Conservation (phyloP, 169 alveolate genomes). For the Plasmodium berghei region DNA sequence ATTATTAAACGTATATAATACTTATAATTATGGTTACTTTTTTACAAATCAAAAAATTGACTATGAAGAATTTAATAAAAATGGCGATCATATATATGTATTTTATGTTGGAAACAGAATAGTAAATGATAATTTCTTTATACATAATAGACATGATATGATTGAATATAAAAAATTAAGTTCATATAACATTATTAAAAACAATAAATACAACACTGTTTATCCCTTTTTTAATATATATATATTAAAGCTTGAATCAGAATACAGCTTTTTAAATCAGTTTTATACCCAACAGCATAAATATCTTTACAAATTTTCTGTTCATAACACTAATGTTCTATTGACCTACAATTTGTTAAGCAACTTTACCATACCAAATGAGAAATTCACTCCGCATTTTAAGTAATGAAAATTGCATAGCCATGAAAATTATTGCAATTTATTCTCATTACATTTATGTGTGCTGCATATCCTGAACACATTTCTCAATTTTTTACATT, state of each 20-base stretch:
- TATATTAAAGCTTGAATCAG: slow-evolving; percentile 33
- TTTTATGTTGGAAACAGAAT: slow-evolving; percentile 35
- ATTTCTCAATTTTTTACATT: neutral
- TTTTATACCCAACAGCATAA: slow-evolving; percentile 9
- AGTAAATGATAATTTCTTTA: slow-evolving; percentile 29
- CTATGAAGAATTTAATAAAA: neutral
- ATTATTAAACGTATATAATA: slow-evolving; percentile 16
- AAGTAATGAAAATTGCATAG: slow-evolving; percentile 6
- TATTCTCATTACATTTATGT: neutral
- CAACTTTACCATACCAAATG: slow-evolving; percentile 50
- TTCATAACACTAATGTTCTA: slow-evolving; percentile 29
- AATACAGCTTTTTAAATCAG: slow-evolving; percentile 37
- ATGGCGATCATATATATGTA: slow-evolving; percentile 15
- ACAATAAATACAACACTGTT: slow-evolving; percentile 14
- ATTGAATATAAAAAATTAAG: slow-evolving; percentile 35
- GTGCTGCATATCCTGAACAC: neutral
- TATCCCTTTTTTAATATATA: slow-evolving; percentile 42
- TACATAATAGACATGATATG: slow-evolving; percentile 44
- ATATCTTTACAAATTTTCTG: slow-evolving; percentile 17
- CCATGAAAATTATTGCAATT: neutral
- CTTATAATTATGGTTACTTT: slow-evolving; percentile 63
- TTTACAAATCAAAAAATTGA: slow-evolving; percentile 53
- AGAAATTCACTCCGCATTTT: slow-evolving; percentile 62
- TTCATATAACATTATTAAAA: slow-evolving; percentile 30
- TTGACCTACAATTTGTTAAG: slow-evolving; percentile 33